These are phyloP conservation scores for Suhomyces emberorum DNA, from an alignment of 805 yeast genomes.

Conservation along the genomic window DNA sequence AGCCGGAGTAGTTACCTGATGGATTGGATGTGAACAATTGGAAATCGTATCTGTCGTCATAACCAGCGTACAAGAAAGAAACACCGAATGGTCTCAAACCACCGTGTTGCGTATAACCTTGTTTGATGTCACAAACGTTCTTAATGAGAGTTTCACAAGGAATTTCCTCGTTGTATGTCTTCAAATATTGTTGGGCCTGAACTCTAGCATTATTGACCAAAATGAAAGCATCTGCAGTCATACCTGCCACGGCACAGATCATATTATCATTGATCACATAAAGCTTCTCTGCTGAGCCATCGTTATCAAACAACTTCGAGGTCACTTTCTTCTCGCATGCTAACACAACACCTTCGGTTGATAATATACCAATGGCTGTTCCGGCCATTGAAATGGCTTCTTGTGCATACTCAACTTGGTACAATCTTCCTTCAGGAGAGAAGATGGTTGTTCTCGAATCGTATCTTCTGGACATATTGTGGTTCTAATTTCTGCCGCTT, in stretches of 20 bases:
- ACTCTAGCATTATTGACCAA: conserved; percentile 84
- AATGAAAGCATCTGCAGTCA: conserved; percentile 95
- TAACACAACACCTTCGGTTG: conserved; percentile 83
- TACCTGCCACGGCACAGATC: conserved; percentile 95
- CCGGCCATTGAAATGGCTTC: conserved; percentile 87
- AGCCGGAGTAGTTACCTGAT: conserved; percentile 95
- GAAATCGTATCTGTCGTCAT: conserved; percentile 83
- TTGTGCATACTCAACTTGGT: conserved; percentile 95
- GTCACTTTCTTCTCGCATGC: conserved; percentile 98
- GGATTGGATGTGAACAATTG: conserved; percentile 96
- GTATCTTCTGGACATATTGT: conserved; percentile 97
- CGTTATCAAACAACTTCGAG: conserved; percentile 88
- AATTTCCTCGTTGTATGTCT: conserved; percentile 85
- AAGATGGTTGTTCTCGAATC: conserved; percentile 98
- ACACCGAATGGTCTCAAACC: conserved; percentile 99
- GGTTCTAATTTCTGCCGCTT: no score
- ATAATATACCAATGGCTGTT: conserved; percentile 74
- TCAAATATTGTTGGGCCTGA: conserved; percentile 78
- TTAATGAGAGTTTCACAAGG: conserved; percentile 92
- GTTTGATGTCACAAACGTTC: conserved; percentile 87
- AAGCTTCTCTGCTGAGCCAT: conserved; percentile 88
- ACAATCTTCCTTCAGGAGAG: conserved; percentile 97
- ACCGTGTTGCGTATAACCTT: conserved; percentile 98
- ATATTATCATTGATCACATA: conserved; percentile 79
- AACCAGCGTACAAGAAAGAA: conserved; percentile 92